These are phyloP conservation scores for Collybia nuda DNA, from an alignment of 768 basidiomycete genomes.

Conservation along the genomic window DNA sequence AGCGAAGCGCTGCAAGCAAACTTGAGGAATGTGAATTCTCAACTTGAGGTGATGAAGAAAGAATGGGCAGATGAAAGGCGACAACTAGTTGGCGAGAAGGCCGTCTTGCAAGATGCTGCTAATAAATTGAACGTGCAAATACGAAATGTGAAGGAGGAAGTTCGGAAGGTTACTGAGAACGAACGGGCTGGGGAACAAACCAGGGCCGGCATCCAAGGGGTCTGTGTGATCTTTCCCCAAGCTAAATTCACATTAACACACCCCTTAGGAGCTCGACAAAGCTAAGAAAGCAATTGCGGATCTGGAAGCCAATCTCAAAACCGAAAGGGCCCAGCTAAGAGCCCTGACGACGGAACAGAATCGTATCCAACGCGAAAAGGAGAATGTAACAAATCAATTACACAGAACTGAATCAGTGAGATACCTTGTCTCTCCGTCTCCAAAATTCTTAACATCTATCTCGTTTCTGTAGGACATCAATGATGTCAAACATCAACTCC, in stretches of 20 bases:
- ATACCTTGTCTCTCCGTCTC: neutral
- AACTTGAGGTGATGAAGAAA: conserved; percentile 63
- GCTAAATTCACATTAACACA: neutral
- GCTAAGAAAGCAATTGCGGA: conserved; percentile 65
- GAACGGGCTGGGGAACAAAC: conserved; percentile 49
- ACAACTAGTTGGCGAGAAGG: conserved; percentile 67
- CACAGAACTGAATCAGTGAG: conserved; percentile 71
- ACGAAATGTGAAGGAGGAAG: conserved; percentile 56
- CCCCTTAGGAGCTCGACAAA: conserved; percentile 65
- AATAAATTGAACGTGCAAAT: conserved; percentile 65
- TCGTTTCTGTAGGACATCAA: conserved; percentile 66
- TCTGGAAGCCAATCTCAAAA: conserved; percentile 69
- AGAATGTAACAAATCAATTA: conserved; percentile 60
- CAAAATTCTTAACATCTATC: conserved; percentile 8
- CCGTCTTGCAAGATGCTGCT: conserved; percentile 68
- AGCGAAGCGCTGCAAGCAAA: conserved; percentile 63
- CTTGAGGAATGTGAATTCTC: conserved; percentile 58
- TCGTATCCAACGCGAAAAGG: conserved; percentile 62
- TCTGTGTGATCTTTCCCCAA: conserved; percentile 26
- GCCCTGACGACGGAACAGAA: conserved; percentile 63
- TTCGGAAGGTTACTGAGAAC: conserved; percentile 49
- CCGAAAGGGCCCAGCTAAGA: conserved; percentile 67
- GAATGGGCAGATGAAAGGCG: conserved; percentile 71
- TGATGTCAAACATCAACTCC: conserved; percentile 67
- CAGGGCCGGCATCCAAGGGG: conserved; percentile 54